phyloP scores from a whole-genome alignment of 768 basidiomycete genomes.

The Suillus ampliporus region DNA sequence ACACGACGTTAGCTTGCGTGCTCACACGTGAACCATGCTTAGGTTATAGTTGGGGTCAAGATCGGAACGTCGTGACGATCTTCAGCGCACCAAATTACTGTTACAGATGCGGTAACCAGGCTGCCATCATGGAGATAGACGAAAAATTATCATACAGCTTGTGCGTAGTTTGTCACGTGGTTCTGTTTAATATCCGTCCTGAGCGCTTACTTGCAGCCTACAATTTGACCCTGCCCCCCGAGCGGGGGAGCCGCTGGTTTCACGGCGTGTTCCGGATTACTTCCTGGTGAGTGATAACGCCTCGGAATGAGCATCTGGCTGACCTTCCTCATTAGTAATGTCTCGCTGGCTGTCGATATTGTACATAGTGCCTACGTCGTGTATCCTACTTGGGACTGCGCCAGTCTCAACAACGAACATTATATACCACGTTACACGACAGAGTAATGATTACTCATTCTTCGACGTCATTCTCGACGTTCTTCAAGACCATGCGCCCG shows the following conservation, averaged over 20 bases:
- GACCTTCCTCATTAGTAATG: conserved; percentile 25
- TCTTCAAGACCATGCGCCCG: background rate
- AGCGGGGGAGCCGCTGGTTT: conserved; percentile 97
- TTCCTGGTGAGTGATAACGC: conserved; percentile 69
- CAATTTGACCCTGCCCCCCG: conserved; percentile 99
- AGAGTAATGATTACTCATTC: conserved; percentile 18
- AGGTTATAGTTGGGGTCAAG: conserved; percentile 98
- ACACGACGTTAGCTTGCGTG: conserved; percentile 11
- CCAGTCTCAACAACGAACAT: conserved; percentile 16
- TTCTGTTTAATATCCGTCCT: background rate
- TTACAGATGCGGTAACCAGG: conserved; percentile 99
- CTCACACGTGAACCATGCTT: conserved; percentile 12
- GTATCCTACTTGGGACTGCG: conserved; percentile 23
- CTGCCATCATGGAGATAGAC: conserved; percentile 99
- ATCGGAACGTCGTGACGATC: conserved; percentile 98
- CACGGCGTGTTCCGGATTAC: conserved; percentile 92
- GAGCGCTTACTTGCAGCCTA: conserved; percentile 61
- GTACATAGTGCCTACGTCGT: conserved; percentile 31
- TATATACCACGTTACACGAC: conserved; percentile 22
- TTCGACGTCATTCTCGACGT: conserved; percentile 1
- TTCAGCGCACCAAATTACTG: conserved; percentile 99
- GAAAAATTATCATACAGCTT: conserved; percentile 96
- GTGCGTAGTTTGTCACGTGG: conserved; percentile 50
- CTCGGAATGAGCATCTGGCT: background rate
- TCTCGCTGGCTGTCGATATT: conserved; percentile 18